Conservation (phyloP, 441 rosid genomes). For the Gossypium laxum region DNA sequence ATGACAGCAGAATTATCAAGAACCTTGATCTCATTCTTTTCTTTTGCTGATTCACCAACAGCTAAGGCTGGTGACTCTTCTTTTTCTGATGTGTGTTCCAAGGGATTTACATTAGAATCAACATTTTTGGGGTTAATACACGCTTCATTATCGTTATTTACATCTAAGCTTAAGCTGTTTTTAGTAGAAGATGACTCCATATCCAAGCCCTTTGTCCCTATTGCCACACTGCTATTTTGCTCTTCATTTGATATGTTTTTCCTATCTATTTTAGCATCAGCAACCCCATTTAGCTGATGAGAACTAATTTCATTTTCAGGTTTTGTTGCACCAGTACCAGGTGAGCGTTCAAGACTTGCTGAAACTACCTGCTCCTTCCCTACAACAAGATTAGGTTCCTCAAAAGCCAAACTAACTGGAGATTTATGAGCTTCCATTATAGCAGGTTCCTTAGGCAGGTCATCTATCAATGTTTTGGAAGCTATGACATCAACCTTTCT, state of each 20-base stretch:
- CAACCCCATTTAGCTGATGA: conserved; percentile 37
- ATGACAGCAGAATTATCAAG: conserved; percentile 21
- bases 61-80: conserved; percentile 32
- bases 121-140: conserved; percentile 29
- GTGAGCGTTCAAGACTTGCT: conserved; percentile 29
- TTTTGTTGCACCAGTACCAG: conserved; percentile 31
- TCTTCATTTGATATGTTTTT: conserved; percentile 32
- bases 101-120: conserved; percentile 35
- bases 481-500: conserved; percentile 34
- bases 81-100: conserved; percentile 31
- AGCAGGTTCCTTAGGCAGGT: conserved; percentile 23
- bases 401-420: conserved; percentile 24
- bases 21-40: conserved; percentile 35
- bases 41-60: conserved; percentile 33
- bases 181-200: conserved; percentile 61
- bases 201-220: conserved; percentile 43
- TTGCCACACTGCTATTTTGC: conserved; percentile 28
- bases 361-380: conserved; percentile 37
- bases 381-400: conserved; percentile 29
- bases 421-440: conserved; percentile 27
- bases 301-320: conserved; percentile 32
- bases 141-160: conserved; percentile 38
- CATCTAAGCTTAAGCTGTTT: conserved; percentile 41
- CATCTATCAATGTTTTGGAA: neutral
- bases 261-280: conserved; percentile 31